Evolutionary conservation across 2,329 filamentous ascomycete genomes (phyloP).

Genomic region (Hymenoscyphus fraxineus): DNA sequence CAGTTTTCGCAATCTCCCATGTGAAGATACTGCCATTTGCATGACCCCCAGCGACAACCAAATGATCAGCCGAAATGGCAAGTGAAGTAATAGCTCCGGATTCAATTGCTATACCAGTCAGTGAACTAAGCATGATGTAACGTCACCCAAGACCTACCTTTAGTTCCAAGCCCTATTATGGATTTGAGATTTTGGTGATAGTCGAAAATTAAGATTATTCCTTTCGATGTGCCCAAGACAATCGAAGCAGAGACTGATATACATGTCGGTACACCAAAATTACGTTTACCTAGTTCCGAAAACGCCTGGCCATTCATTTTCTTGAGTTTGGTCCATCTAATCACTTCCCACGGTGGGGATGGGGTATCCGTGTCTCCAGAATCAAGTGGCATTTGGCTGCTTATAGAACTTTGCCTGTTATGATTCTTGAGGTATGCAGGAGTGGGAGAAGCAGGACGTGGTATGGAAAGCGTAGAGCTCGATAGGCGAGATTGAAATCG

Average conservation of each 20-base stretch:
- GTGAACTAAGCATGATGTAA: slow-evolving; percentile 16
- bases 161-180: slow-evolving; percentile 90
- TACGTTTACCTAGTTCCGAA: slow-evolving; percentile 86
- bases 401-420: slow-evolving; percentile 76
- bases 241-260: slow-evolving; percentile 84
- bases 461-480: slow-evolving; percentile 54
- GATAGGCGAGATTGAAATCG: slow-evolving; percentile 84
- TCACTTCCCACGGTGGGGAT: slow-evolving; percentile 90
- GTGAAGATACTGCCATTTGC: slow-evolving; percentile 90
- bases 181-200: slow-evolving; percentile 93
- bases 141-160: slow-evolving; percentile 52
- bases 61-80: slow-evolving; percentile 89
- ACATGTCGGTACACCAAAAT: slow-evolving; percentile 88
- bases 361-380: slow-evolving; percentile 64
- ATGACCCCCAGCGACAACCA: slow-evolving; percentile 86
- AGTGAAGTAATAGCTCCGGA: slow-evolving; percentile 83
- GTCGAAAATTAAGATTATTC: slow-evolving; percentile 92
- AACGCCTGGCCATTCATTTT: slow-evolving; percentile 89
- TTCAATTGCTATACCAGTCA: slow-evolving; percentile 67
- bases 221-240: slow-evolving; percentile 88
- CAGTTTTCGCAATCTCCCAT: slow-evolving; percentile 83
- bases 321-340: slow-evolving; percentile 89
- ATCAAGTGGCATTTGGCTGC: slow-evolving; percentile 63
- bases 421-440: slow-evolving; percentile 67
- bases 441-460: slow-evolving; percentile 64